phyloP scores from a whole-genome alignment of 257 asterid genomes.

The Knoxia roxburghii region DNA sequence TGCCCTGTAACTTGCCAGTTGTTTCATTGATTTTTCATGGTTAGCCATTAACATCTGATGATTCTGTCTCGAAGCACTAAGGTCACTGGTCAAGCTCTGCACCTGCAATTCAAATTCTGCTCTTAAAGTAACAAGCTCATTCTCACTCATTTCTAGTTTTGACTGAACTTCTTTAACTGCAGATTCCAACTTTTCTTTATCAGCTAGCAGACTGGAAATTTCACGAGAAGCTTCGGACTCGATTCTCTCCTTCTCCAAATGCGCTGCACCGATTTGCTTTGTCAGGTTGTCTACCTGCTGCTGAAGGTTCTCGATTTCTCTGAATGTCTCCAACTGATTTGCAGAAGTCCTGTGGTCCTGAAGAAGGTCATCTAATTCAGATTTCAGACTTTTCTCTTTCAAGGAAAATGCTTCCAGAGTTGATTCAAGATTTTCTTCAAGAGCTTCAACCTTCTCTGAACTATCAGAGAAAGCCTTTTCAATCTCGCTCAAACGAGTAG shows the following conservation, averaged over 20 bases:
- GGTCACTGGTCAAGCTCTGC: conserved; percentile 38
- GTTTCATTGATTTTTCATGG: conserved; percentile 41
- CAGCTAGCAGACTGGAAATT: conserved; percentile 40
- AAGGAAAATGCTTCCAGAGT: conserved; percentile 33
- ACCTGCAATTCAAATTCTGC: conserved; percentile 34
- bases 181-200: conserved; percentile 37
- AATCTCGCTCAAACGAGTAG: conserved; percentile 35
- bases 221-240: conserved; percentile 32
- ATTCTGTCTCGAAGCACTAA: conserved; percentile 33
- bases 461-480: conserved; percentile 35
- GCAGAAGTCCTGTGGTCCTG: conserved; percentile 30
- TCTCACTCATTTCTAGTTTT: conserved; percentile 30
- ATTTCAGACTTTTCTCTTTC: conserved; percentile 39
- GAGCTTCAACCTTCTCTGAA: conserved; percentile 35
- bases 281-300: conserved; percentile 37
- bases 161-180: conserved; percentile 35
- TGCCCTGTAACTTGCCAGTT: conserved; percentile 41
- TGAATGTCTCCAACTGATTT: conserved; percentile 29
- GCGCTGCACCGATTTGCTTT: conserved; percentile 26
- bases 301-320: conserved; percentile 32
- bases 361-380: conserved; percentile 45
- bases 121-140: conserved; percentile 21
- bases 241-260: conserved; percentile 36
- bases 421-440: conserved; percentile 47
- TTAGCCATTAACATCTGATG: conserved; percentile 36